Base-by-base conservation (phyloP, 352 stramenopile genomes). In the Globisporangium splendens region DNA sequence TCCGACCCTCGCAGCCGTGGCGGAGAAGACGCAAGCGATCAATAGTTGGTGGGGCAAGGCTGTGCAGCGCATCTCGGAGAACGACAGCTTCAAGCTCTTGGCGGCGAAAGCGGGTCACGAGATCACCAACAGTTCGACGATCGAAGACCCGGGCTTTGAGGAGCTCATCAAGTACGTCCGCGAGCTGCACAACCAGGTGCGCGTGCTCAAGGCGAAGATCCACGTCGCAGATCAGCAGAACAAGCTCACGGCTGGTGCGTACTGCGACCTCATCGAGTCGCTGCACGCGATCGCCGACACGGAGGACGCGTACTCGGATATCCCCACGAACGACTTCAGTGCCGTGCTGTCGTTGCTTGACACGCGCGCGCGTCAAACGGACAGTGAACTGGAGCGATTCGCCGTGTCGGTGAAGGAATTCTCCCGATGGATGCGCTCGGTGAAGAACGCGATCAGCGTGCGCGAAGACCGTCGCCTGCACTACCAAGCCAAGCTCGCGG, bases 21-120 rank as follows among this genome's bases (percentile, higher is more conserved):
- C 80, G 47, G 77, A 91, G 50, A 77, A 74, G 62, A 87, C 78
- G 41, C 80, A 93, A 62, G 59, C 68, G 65, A 72, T 93, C 53
- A 79, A 89, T 51, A 87, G 73, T 52, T 93, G 83, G 83, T 93
- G 82, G 77, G 76, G 81, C 59, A 93, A 93, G 58, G 84, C 81
- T 6, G 81, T 86, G 61, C 83, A 93, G 72, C 79, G 79, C 51
- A 82, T 91, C 73, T 70, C 86, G 8, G 83, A 93, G 75, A 89
- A 88, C 59, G 77, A 88, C 61, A 72, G 83, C 53, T 76, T 93
- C 59, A 78, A 76, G 53, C 49, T 77, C 58, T 80, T 93, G 52
- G 77, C 72, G 5, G 75, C 81, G 3, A 78, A 79, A 47, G 68
- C 72, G 6, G 77, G 77, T 0, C 67, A 68, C 18, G 75, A 85